phyloP scores from a whole-genome alignment of 2,329 filamentous ascomycete species.

The Calonectria pteridis region DNA sequence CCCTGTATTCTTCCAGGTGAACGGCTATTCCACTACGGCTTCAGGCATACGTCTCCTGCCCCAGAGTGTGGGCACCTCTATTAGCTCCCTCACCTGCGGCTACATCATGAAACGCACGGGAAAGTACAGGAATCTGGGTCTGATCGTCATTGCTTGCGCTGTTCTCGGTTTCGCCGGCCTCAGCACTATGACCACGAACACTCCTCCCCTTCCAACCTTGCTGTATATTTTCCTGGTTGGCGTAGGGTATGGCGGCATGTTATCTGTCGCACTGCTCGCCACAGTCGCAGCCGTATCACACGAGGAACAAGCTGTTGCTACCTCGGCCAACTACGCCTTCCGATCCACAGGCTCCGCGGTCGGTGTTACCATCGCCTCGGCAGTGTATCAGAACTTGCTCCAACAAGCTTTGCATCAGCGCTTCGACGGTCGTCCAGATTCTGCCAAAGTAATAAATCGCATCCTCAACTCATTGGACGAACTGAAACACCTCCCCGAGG shows the following conservation, averaged over 20 bases:
- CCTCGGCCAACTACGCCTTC: neutral
- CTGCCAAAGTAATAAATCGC: neutral
- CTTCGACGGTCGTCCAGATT: neutral
- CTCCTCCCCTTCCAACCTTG: neutral
- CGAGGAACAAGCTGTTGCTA: neutral
- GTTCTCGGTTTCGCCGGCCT: neutral
- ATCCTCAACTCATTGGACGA: neutral
- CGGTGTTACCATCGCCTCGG: neutral
- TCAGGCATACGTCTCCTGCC: neutral
- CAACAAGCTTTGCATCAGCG: neutral
- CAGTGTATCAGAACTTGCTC: neutral
- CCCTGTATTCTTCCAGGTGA: neutral
- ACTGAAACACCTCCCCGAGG: neutral
- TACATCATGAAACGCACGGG: neutral
- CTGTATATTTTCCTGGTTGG: neutral
- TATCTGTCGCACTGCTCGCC: neutral
- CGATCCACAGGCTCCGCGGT: neutral
- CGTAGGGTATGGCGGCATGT: neutral
- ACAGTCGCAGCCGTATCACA: neutral
- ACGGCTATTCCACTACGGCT: neutral
- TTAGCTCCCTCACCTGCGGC: neutral
- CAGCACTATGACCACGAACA: neutral
- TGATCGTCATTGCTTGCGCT: neutral
- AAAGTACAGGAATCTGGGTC: neutral
- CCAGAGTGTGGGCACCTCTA: neutral